Evolutionary conservation across 1,284 basidiomycete species (phyloP), one percentile per base, ranked within the genome.

Genomic region (Mycosarcoma mackinlayi): DNA sequence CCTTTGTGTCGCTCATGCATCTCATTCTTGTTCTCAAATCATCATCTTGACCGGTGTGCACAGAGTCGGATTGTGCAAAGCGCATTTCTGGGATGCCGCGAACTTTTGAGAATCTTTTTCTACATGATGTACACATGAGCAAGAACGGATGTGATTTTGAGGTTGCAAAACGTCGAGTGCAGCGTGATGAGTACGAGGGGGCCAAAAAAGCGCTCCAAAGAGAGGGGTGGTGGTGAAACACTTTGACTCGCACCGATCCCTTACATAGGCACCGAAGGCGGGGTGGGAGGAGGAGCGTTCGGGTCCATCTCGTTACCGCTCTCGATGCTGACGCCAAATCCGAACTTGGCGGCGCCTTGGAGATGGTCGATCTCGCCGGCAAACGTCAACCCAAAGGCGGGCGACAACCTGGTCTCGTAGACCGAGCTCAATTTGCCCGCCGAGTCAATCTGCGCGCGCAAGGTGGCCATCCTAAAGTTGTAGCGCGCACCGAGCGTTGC

Each of bases 321-420:
- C 87, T 98, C 94, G 75, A 98, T 92, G 91, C 93, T 93, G 83
- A 98, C 91, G 84, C 94, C 94, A 14, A 98, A 89, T 66, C 95
- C 95, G 67, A 97, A 91, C 85, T 94, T 94, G 52, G 92, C 91
- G 37, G 92, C 94, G 13, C 81, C 86, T 76, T 95, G 96, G 86
- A 93, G 90, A 87, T 98, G 95, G 84, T 98, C 96, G 73, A 99
- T 94, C 87, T 98, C 95, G 14, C 96, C 95, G 16, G 92, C 89
- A 66, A 99, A 89, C 75, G 95, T 85, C 87, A 99, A 94, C 5
- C 92, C 89, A 81, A 99, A 97, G 11, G 92, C 90, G 9, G 96
- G 96, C 21, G 92, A 92, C 83, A 98, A 92, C 58, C 94, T 88
- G 84, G 98, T 95, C 85, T 99, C 96, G 44, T 98, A 88, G 77